Base-by-base conservation (phyloP, 768 basidiomycete species). In the Leucocoprinus sp. region DNA sequence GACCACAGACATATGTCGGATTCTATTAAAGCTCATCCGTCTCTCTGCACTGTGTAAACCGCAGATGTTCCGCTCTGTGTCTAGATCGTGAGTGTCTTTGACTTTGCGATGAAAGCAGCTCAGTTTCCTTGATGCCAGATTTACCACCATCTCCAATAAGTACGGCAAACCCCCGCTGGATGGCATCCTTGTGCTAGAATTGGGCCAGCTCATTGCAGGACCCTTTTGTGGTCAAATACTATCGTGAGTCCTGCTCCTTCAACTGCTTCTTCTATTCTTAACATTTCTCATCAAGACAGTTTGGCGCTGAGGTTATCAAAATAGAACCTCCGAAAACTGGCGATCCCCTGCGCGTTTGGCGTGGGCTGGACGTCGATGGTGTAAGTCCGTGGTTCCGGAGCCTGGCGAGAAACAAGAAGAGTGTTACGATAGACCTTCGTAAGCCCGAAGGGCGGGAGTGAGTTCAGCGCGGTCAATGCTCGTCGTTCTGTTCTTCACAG, bases 311-410 rank as follows among this genome's bases (percentile, higher is more conserved):
- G 45, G 64, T 84, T 11, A 82, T 84, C 62, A 85, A 85, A 54
- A 64, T 84, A 8, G 84, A 85, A 53, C 71, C 80, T 0, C 82
- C 82, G 1, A 66, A 65, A 8, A 63, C 60, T 8, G 83, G 83
- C 4, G 82, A 85, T 51, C 81, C 82, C 5, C 61, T 84, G 19
- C 76, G 83, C 4, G 75, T 81, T 1, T 84, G 80, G 80, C 64
- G 83, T 41, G 83, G 84, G 51, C 67, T 82, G 18, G 83, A 86
- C 50, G 66, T 74, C 0, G 82, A 84, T 51, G 81, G 82, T 1
- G 75, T 76, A 0, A 82, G 82, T 51, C 82, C 81, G 0, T 84
- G 84, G 84, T 85, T 82, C 59, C 65, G 82, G 35, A 82, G 82
- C 51, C 71, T 84, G 19, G 82, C 65, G 7, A 65, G 83, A 41